Percentiles rank a stretch among this genome's conserved stretches.
These are phyloP conservation scores for Eucalyptus rudis DNA, from an alignment of 345 rosid genomes.

Conservation along the genomic window DNA sequence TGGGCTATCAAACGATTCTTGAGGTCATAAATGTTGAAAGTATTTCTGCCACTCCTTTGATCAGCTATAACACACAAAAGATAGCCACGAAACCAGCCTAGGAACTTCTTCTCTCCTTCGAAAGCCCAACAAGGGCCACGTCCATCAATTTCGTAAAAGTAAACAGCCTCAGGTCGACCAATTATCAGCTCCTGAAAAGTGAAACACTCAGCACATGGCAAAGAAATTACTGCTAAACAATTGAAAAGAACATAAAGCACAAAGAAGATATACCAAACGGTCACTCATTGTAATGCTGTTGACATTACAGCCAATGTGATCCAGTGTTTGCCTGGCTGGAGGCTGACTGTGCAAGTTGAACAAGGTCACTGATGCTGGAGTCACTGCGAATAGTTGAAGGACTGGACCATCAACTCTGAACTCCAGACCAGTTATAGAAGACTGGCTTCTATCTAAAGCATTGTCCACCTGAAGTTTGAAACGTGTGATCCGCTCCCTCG, in stretches of 20 bases:
- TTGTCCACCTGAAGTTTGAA: slow-evolving; percentile 73
- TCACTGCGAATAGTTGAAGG: slow-evolving; percentile 76
- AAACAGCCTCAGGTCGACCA: slow-evolving; percentile 96
- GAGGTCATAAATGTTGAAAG: slow-evolving; percentile 82
- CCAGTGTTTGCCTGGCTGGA: slow-evolving; percentile 59
- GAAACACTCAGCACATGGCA: background rate
- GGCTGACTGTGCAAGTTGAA: slow-evolving; percentile 76
- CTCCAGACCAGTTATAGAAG: slow-evolving; percentile 65
- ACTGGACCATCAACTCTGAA: slow-evolving; percentile 85
- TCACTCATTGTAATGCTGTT: slow-evolving; percentile 88
- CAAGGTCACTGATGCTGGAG: slow-evolving; percentile 62
- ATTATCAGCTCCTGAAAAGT: slow-evolving; percentile 67
- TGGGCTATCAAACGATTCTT: slow-evolving; percentile 88
- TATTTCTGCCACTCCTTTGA: slow-evolving; percentile 61
- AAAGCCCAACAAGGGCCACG: slow-evolving; percentile 99
- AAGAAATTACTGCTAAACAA: background rate
- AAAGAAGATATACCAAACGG: slow-evolving; percentile 39
- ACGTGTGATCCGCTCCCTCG: slow-evolving; percentile 81
- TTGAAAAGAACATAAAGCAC: background rate
- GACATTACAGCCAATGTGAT: slow-evolving; percentile 68
- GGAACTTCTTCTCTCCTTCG: slow-evolving; percentile 87
- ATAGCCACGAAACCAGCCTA: slow-evolving; percentile 98
- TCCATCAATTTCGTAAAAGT: slow-evolving; percentile 92
- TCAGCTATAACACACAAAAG: slow-evolving; percentile 81
- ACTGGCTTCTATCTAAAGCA: slow-evolving; percentile 19